Base-by-base conservation (phyloP, 257 asterid species). In the Pogostemon cablin region DNA sequence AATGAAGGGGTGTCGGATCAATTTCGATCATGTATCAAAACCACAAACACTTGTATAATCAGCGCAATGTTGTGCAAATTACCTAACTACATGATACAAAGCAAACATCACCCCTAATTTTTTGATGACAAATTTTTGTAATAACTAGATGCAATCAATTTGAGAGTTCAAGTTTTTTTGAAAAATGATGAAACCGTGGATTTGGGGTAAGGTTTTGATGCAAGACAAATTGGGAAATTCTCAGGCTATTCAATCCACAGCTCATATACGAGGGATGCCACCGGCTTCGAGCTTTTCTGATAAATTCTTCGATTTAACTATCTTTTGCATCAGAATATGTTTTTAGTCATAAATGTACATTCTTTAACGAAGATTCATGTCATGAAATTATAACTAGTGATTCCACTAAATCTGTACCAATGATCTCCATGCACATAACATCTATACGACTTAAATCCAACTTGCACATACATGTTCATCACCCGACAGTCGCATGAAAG, bases 201-300 rank as follows among this genome's bases (percentile, higher is more conserved):
- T 73, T 93, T 93, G 2, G 96, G 96, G 78, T 86, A 93, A 11
- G 99, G 99, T 66, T 93, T 93, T 34, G 93, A 87, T 46, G 98
- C 91, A 65, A 91, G 90, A 85, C 98, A 91, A 12, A 96, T 91
- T 12, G 99, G 82, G 54, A 85, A 79, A 74, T 91, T 87, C 87
- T 93, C 96, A 0, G 99, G 98, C 65, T 89, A 96, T 77, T 93
- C 99, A 60, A 87, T 83, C 99, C 98, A 93, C 74, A 93, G 75
- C 82, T 91, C 25, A 20, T 20, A 20, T 93, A 77, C 87, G 93
- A 84, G 84, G 88, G 63, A 93, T 81, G 68, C 86, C 87, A 15
- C 84, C 87, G 0, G 78, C 83, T 73, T 84, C 89, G 49, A 93
- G 85, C 81, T 89, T 91, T 63, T 84, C 98, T 0, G 95, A 83